phyloP scores from a whole-genome alignment of 1,284 basidiomycete species.

The Ustilago trichophora region DNA sequence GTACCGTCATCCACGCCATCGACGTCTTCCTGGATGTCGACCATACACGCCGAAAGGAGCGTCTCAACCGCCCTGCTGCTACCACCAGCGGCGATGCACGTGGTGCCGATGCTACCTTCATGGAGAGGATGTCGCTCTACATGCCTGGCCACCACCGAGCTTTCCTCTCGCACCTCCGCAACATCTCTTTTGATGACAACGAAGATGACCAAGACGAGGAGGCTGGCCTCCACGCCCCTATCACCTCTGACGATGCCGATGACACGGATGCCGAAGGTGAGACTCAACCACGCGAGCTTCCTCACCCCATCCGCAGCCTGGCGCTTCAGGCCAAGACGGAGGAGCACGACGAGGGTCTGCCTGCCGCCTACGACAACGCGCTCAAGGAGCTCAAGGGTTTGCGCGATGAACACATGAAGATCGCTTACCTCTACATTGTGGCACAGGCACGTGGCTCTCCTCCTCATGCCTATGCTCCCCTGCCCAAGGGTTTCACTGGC shows the following conservation, averaged over 20 bases:
- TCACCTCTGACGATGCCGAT: not conserved
- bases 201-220: constrained; percentile 10
- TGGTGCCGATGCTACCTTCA: constrained; percentile 56
- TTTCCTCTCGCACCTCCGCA: constrained; percentile 81
- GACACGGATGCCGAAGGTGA: not conserved
- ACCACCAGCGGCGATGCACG: constrained; percentile 10
- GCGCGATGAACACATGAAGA: constrained; percentile 85
- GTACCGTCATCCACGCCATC: constrained; percentile 84
- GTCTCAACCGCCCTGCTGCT: constrained; percentile 22
- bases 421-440: constrained; percentile 79
- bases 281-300: not conserved
- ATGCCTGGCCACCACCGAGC: constrained; percentile 74
- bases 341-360: constrained; percentile 43
- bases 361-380: constrained; percentile 74
- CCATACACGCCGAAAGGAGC: constrained; percentile 68
- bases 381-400: constrained; percentile 80
- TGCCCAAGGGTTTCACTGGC: constrained; percentile 44
- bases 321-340: constrained; percentile 42
- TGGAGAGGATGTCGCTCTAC: constrained; percentile 59
- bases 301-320: constrained; percentile 55
- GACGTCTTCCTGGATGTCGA: constrained; percentile 89
- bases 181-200: constrained; percentile 41
- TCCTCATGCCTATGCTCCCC: constrained; percentile 47
- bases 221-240: not conserved
- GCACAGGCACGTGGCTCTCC: constrained; percentile 53